Evolutionary conservation across 2,329 filamentous ascomycete species (phyloP).

Genomic region (Beauveria rudraprayagi): DNA sequence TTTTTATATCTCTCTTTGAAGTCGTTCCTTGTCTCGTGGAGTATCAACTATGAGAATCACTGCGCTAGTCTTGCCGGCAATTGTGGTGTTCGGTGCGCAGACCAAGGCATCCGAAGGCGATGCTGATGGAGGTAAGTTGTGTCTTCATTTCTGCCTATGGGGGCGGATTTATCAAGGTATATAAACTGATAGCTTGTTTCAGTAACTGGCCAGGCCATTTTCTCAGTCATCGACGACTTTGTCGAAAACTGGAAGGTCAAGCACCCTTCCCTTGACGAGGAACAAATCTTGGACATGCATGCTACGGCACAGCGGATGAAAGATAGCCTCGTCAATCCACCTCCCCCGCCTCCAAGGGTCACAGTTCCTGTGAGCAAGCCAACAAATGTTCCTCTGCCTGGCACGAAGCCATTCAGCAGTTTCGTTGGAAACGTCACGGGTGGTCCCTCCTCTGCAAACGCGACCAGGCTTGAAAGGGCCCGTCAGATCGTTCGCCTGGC

Average conservation of each 20-base stretch:
- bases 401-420: not conserved
- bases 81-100: not conserved
- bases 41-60: not conserved
- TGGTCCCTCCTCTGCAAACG: constrained; percentile 8
- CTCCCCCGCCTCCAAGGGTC: not conserved
- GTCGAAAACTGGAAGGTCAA: not conserved
- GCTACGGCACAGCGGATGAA: constrained; percentile 1
- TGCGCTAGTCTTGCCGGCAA: not conserved
- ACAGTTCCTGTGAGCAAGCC: not conserved
- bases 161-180: not conserved
- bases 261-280: not conserved
- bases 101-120: not conserved
- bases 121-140: not conserved
- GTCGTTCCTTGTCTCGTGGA: not conserved
- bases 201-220: not conserved
- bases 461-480: constrained; percentile 41
- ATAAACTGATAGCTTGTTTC: not conserved
- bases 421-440: not conserved
- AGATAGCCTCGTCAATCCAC: not conserved
- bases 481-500: constrained; percentile 28
- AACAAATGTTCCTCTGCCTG: not conserved
- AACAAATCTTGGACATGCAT: not conserved
- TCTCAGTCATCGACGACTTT: not conserved
- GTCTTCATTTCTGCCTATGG: not conserved
- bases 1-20: not conserved